These are phyloP conservation scores for Fraxinus sp. DNA, from an alignment of 305 asterid genomes.

Conservation along the genomic window DNA sequence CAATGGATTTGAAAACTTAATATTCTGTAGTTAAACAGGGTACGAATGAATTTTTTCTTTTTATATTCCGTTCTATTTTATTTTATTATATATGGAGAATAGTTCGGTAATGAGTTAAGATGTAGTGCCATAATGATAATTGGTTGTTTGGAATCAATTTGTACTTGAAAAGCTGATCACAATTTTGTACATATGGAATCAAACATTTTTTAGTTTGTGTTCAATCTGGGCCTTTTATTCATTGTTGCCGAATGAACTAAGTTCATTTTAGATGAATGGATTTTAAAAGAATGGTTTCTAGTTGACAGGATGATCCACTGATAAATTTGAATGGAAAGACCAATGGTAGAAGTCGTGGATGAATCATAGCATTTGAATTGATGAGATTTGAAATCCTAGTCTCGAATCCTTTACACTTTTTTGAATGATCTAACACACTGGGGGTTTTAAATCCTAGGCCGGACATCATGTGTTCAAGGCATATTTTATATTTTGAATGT, in stretches of 20 bases:
- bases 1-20: background rate
- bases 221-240: background rate
- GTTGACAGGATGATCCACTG: background rate
- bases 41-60: background rate
- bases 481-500: slow-evolving; percentile 16
- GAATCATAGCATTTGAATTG: background rate
- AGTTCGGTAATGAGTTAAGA: background rate
- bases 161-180: background rate
- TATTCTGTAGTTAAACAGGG: background rate
- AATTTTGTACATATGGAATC: background rate
- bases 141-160: background rate
- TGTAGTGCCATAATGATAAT: background rate
- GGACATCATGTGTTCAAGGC: background rate
- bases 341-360: background rate
- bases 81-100: background rate
- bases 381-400: slow-evolving; percentile 6
- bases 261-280: background rate
- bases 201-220: background rate
- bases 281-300: background rate
- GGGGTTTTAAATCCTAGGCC: background rate
- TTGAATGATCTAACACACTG: background rate
- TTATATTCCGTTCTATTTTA: background rate
- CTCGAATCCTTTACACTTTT: background rate
- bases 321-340: background rate
- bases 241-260: background rate